Base-by-base conservation (phyloP, 768 basidiomycete species). In the Clitopilus hobsonii region DNA sequence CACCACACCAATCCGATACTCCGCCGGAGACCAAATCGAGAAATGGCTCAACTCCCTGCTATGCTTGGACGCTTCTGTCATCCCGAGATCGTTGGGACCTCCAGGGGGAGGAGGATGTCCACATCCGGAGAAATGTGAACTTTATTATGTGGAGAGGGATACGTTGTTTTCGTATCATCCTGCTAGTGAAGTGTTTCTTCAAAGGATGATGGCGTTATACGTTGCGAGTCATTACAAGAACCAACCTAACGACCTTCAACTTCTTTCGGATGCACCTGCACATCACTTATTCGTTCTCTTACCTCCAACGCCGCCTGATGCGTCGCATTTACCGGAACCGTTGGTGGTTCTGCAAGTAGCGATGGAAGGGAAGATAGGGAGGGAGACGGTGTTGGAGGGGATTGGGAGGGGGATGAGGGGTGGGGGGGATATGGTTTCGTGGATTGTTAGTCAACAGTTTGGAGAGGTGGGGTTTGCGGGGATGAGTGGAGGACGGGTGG, bases 201-300 rank as follows among this genome's bases (percentile, higher is more conserved):
- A 99, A 71, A 84, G 95, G 29, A 94, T 98, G 89, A 97, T 98
- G 94, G 88, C 92, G 16, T 79, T 98, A 1, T 99, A 98, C 69
- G 96, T 98, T 51, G 92, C 97, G 0, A 90, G 89, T 51, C 97
- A 99, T 68, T 99, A 99, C 77, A 99, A 99, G 72, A 99, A 98
- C 70, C 92, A 95, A 65, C 97, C 97, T 18, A 98, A 99, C 67
- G 97, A 99, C 67, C 79, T 99, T n/a, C 96, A 98, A 69, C 81
- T 99, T 51, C 83, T 98, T 69, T 91, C 89, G 10, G 97, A 99
- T 63, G 97, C 97, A 0, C 97, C 97, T 0, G 95, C 94, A 0
- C 96, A 98, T 66, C 92, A 95, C 63, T 80, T 99, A 13, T 99
- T 98, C 60, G 97, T 99, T 0, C 82, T 99, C 0, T 77, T 98